Conservation (phyloP, 306 rosid species). For the Cicer judaicum region DNA sequence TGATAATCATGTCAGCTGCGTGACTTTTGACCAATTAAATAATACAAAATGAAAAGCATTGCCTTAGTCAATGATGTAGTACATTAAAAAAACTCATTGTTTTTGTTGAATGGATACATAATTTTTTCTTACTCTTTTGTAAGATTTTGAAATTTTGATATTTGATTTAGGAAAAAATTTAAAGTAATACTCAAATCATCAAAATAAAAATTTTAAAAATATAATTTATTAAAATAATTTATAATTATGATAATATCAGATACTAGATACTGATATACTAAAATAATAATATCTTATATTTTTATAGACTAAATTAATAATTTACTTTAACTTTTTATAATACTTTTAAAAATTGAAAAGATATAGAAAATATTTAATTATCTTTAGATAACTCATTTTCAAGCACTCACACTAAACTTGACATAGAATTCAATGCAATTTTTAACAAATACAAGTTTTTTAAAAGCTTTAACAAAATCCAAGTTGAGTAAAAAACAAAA, state of each 20-base stretch:
- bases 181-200: too few species aligned
- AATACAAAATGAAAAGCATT: constrained; percentile 9
- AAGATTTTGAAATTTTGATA: too few species aligned
- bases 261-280: too few species aligned
- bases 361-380: not conserved
- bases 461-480: too few species aligned
- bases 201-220: too few species aligned
- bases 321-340: not conserved
- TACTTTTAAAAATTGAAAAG: constrained; percentile 29
- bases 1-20: constrained; percentile 38
- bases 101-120: too few species aligned
- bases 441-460: not conserved
- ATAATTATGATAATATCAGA: fast-evolving
- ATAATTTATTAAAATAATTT: too few species aligned
- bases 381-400: constrained; percentile 26
- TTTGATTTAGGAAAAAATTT: too few species aligned
- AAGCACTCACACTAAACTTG: constrained; percentile 7
- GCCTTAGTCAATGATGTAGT: constrained; percentile 37
- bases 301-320: too few species aligned
- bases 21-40: constrained; percentile 35
- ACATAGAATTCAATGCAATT: constrained; percentile 36
- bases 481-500: too few species aligned
- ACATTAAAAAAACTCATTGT: not conserved
- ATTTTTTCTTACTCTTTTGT: too few species aligned
- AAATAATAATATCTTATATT: too few species aligned